These are phyloP conservation scores for Hymenoscyphus scutula DNA, from an alignment of 2,329 filamentous ascomycete genomes.

Conservation along the genomic window DNA sequence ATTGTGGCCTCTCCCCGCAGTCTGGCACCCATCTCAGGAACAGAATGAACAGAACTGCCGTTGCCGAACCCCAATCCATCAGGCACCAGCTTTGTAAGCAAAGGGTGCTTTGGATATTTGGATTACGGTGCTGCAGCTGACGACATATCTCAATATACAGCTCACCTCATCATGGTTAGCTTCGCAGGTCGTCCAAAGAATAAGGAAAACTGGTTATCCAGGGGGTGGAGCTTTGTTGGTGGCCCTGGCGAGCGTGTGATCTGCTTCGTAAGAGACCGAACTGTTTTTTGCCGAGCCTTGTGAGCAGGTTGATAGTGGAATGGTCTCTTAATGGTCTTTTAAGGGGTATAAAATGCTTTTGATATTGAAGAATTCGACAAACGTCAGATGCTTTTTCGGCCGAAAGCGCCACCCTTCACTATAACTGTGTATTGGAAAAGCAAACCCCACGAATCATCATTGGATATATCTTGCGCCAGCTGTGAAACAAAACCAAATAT, in stretches of 20 bases:
- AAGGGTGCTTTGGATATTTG: neutral
- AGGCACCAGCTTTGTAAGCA: neutral
- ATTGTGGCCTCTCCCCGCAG: neutral
- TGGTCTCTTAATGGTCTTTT: neutral
- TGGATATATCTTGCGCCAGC: conserved; percentile 19
- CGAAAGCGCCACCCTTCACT: conserved; percentile 3
- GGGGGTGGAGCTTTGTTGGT: neutral
- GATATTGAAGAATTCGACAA: conserved; percentile 10
- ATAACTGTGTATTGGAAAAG: neutral
- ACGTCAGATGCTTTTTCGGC: conserved; percentile 5
- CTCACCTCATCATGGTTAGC: neutral
- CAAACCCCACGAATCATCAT: conserved; percentile 12
- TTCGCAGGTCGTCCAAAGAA: neutral
- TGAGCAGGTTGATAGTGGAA: neutral
- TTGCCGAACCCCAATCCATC: neutral
- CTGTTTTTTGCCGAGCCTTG: neutral
- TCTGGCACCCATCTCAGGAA: neutral
- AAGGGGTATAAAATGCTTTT: conserved; percentile 12
- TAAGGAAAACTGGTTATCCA: neutral
- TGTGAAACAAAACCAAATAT: conserved; percentile 4
- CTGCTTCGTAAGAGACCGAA: neutral
- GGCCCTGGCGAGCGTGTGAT: neutral
- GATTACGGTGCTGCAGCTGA: neutral
- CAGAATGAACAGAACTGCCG: neutral
- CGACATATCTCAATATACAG: conserved; percentile 1